phyloP scores from a whole-genome alignment of 192 early-diverging fungal species.

The Mortierella alpina region DNA sequence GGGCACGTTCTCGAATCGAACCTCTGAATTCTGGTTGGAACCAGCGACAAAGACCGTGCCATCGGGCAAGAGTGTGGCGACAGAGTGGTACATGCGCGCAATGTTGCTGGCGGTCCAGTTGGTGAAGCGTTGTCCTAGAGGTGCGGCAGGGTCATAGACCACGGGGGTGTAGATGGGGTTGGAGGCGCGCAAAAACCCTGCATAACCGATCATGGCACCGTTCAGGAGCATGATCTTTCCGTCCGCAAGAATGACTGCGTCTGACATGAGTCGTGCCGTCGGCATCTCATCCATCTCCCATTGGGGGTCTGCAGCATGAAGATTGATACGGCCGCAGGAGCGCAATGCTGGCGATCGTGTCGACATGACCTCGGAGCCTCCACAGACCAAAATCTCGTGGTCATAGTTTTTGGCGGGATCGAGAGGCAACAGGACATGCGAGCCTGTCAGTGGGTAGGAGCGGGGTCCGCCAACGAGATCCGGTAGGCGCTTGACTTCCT shows the following conservation, averaged over 20 bases:
- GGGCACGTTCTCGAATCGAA: constrained; percentile 27
- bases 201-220: constrained; percentile 64
- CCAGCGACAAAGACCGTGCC: constrained; percentile 69
- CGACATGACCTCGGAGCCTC: constrained; percentile 58
- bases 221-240: constrained; percentile 65
- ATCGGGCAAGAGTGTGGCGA: constrained; percentile 61
- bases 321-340: constrained; percentile 61
- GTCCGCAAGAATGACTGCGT: constrained; percentile 61
- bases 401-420: constrained; percentile 65
- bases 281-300: constrained; percentile 66
- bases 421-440: constrained; percentile 66
- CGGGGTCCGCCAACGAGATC: constrained; percentile 57
- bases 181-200: constrained; percentile 57
- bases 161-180: constrained; percentile 63
- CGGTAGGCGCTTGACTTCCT: constrained; percentile 51
- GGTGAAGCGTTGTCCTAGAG: constrained; percentile 54
- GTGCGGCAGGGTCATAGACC: constrained; percentile 63
- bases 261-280: constrained; percentile 59
- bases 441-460: constrained; percentile 68
- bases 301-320: constrained; percentile 43
- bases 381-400: constrained; percentile 68
- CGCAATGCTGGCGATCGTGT: constrained; percentile 39
- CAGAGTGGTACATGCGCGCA: constrained; percentile 73
- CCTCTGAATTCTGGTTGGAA: constrained; percentile 64
- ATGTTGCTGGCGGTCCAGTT: constrained; percentile 62